Base-by-base conservation (phyloP, 805 yeast species). In the Yamadazyma nakazawae region DNA sequence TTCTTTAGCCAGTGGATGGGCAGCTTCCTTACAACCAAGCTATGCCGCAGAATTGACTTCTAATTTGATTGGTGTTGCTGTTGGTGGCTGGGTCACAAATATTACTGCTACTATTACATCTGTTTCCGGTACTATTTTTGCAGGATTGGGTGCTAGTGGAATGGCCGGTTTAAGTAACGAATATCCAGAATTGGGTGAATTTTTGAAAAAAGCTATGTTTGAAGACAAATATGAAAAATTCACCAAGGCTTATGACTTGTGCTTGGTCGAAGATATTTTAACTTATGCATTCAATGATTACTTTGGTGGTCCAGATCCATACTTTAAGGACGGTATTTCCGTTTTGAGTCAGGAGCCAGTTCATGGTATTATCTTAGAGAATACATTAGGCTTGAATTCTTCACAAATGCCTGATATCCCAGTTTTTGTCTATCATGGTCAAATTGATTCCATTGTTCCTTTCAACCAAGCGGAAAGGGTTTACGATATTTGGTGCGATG, bases 71-170 rank as follows among this genome's bases (percentile, higher is more conserved):
- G 75, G 74, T 18, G 68, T 57, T 14, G 67, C 68, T 1, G 25
- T 67, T 19, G 74, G 74, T 10, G 74, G 74, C 3, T 58, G 65
- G 55, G 66, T 63, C 11, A 59, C 67, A 19, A 66, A 68, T 42
- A 53, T 68, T n/a, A 63, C 68, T 7, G 58, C 56, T 14, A 57
- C 66, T 1, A 58, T 61, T 2, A 49, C 45, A 9, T 50, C 55
- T 11, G 52, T 57, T 21, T 66, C 61, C 30, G 67, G 68, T 5
- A 53, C 56, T 6, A 4, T 54, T 6, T 61, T 57, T 31, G 57
- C 72, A 4, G 73, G 70, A 6, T 56, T 69, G 25, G 55, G 58
- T 31, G 61, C 66, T 3, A 45, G 45, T 36, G 70, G 63, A 3
- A 46, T 69, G 12, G 52, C 53, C 28, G 74, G 75, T 4, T 54